These are phyloP conservation scores for Lachancea dasiensis DNA, from an alignment of 805 yeast species.

Conservation along the genomic window DNA sequence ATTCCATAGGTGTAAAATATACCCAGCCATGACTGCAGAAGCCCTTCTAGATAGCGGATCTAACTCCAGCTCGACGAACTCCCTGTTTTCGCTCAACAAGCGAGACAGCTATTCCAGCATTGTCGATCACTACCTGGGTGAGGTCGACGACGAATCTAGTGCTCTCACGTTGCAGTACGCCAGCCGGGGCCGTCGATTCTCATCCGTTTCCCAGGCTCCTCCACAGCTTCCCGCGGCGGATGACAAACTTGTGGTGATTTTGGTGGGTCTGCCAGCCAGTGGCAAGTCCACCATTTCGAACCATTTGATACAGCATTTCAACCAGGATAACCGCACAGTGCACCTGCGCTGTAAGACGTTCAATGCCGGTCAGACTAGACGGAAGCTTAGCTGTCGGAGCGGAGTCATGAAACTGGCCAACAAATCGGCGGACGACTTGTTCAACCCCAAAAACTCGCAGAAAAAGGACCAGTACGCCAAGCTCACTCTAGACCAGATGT, in stretches of 20 bases:
- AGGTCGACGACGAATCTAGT: conserved; percentile 4
- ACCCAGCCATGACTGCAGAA: background rate
- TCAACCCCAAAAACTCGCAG: conserved; percentile 37
- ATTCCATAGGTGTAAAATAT: background rate
- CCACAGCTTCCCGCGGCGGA: conserved; percentile 1
- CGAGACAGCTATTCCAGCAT: conserved; percentile 19
- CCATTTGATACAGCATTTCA: conserved; percentile 52
- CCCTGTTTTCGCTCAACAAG: conserved; percentile 22
- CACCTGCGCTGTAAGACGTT: conserved; percentile 41
- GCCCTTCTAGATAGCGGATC: conserved; percentile 8
- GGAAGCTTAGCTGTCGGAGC: conserved; percentile 41
- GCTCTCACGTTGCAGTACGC: conserved; percentile 13
- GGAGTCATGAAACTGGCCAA: conserved; percentile 25
- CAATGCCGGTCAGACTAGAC: conserved; percentile 69
- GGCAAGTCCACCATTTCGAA: conserved; percentile 72
- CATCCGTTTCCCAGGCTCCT: conserved; percentile 6
- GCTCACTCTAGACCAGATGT: conserved; percentile 42
- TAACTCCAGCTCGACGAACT: conserved; percentile 21
- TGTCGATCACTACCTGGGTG: conserved; percentile 7
- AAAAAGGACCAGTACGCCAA: conserved; percentile 48
- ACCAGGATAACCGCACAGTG: conserved; percentile 25
- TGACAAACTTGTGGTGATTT: conserved; percentile 53
- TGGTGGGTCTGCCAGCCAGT: conserved; percentile 74
- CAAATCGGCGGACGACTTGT: conserved; percentile 35
- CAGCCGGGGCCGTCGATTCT: conserved; percentile 9